These are phyloP conservation scores for Hanseniaspora mollemarum DNA, from an alignment of 805 yeast genomes.

Conservation along the genomic window DNA sequence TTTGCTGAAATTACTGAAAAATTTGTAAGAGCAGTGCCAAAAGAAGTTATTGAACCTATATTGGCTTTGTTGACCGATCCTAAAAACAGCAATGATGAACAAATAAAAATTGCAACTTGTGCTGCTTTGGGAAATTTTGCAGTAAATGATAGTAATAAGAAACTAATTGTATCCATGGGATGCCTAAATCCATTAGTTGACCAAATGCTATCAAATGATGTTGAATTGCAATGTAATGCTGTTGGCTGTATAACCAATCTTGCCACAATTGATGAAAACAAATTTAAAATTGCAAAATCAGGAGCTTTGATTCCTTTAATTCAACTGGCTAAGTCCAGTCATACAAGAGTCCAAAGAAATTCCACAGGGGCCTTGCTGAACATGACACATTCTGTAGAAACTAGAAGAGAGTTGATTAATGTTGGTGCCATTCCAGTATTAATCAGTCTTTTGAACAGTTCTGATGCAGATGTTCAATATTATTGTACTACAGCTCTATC, in stretches of 20 bases:
- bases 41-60: constrained; percentile 89
- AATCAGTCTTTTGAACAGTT: constrained; percentile 70
- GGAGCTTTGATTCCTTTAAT: constrained; percentile 94
- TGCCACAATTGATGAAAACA: constrained; percentile 96
- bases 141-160: constrained; percentile 87
- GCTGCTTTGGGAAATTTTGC: constrained; percentile 98
- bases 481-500: constrained; percentile 96
- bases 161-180: constrained; percentile 92
- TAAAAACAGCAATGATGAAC: constrained; percentile 69
- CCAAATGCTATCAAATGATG: constrained; percentile 94
- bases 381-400: constrained; percentile 96
- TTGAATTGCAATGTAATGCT: constrained; percentile 97
- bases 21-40: constrained; percentile 78
- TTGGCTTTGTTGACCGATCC: constrained; percentile 47
- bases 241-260: constrained; percentile 97
- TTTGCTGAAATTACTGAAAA: constrained; percentile 98
- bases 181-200: constrained; percentile 91
- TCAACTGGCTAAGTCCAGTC: constrained; percentile 84
- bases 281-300: constrained; percentile 86
- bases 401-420: constrained; percentile 88
- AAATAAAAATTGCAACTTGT: constrained; percentile 96
- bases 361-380: constrained; percentile 96
- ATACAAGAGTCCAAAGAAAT: constrained; percentile 91
- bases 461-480: constrained; percentile 94
- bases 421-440: constrained; percentile 98